A percentile compares a stretch with the other conserved stretches of the same genome.
Conservation (phyloP, 441 rosid species). For the Lepidium campestre region DNA sequence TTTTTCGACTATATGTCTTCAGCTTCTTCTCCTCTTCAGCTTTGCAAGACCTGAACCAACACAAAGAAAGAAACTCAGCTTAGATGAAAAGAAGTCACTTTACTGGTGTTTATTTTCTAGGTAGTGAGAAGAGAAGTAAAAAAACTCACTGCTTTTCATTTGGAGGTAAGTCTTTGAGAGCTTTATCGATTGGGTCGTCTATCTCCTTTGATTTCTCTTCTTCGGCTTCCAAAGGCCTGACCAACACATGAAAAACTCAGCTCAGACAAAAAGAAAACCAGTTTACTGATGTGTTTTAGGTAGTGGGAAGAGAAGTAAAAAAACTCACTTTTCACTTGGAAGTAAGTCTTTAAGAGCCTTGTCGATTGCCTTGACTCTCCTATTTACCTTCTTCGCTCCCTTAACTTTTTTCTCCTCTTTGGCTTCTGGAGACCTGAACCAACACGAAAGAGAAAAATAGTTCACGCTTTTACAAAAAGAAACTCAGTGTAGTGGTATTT, state of each 20-base stretch:
- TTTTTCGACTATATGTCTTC: not conserved
- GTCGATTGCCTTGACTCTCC: not conserved
- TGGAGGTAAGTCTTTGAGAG: not conserved
- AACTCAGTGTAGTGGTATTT: not conserved
- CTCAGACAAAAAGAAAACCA: not conserved
- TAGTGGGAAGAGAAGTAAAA: not conserved
- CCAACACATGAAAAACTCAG: not conserved
- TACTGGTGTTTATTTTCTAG: not conserved
- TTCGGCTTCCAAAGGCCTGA: not conserved
- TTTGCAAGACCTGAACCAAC: constrained; percentile 4
- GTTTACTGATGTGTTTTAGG: not conserved
- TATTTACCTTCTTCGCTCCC: not conserved
- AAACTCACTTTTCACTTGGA: not conserved
- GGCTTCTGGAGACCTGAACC: not conserved
- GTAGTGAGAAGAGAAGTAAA: not conserved
- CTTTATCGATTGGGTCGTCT: not conserved
- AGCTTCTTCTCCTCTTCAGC: not conserved
- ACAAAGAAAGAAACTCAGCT: not conserved
- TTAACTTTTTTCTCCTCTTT: not conserved
- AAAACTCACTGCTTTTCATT: not conserved
- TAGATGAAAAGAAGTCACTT: not conserved
- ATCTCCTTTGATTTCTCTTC: not conserved
- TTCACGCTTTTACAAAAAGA: not conserved
- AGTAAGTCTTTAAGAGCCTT: not conserved
- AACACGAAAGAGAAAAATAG: not conserved